phyloP scores from a whole-genome alignment of 371 early-diverging fungal genomes.

The Lichtheimia ramosa region DNA sequence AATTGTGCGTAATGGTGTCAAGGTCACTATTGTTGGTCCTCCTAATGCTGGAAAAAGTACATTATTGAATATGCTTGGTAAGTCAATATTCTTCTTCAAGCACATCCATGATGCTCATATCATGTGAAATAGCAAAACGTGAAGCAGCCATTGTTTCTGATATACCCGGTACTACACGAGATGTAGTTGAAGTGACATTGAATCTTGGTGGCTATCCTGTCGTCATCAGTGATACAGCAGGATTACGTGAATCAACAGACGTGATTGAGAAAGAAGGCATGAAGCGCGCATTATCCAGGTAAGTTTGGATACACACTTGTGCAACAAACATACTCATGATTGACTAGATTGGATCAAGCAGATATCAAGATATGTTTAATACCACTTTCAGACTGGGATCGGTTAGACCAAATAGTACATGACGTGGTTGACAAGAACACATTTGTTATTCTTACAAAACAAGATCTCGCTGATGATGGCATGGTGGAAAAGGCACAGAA shows the following conservation, averaged over 20 bases:
- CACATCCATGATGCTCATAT: background rate
- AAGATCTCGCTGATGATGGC: slow-evolving; percentile 40
- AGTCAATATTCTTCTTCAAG: slow-evolving; percentile 3
- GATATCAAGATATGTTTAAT: slow-evolving; percentile 58
- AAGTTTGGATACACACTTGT: background rate
- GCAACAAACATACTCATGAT: background rate
- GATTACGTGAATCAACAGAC: slow-evolving; percentile 66
- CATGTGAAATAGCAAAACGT: slow-evolving; percentile 52
- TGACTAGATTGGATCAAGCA: slow-evolving; percentile 27
- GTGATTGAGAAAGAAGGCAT: slow-evolving; percentile 77
- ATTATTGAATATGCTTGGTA: slow-evolving; percentile 69
- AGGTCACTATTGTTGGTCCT: slow-evolving; percentile 75
- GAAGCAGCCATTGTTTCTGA: slow-evolving; percentile 83
- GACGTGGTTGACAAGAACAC: slow-evolving; percentile 57
- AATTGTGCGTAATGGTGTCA: slow-evolving; percentile 72
- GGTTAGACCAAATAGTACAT: slow-evolving; percentile 44
- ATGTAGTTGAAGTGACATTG: slow-evolving; percentile 73
- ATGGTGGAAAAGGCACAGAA: background rate
- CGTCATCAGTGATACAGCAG: slow-evolving; percentile 79
- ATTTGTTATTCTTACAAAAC: slow-evolving; percentile 69
- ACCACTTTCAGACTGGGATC: slow-evolving; percentile 19
- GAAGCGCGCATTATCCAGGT: slow-evolving; percentile 58
- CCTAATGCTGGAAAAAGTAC: slow-evolving; percentile 87
- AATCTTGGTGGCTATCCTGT: slow-evolving; percentile 80
- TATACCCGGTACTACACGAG: slow-evolving; percentile 81